Evolutionary conservation across 129 eudicot species (phyloP), one percentile per base, ranked within the genome.

Genomic region (Chrysanthemum seticuspe): DNA sequence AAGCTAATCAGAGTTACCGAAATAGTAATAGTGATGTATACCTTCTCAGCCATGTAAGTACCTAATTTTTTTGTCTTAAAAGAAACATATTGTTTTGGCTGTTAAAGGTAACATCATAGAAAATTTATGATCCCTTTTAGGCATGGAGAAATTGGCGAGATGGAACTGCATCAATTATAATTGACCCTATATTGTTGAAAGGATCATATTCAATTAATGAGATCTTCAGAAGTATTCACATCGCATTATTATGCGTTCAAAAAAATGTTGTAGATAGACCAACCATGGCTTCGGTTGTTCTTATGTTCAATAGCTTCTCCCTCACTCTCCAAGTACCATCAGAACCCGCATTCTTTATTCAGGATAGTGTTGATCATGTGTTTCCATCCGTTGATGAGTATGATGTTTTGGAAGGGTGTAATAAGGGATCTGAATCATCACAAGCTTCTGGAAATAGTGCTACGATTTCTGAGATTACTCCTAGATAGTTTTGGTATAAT

Each of bases 61-160:
- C 6, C 2, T 6, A 12, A n/a, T 6, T 13, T 34, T 5, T n/a
- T 0, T 1, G 10, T 13, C 9, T 66, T 15, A 21, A 6, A 19
- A 52, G 9, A 49, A 13, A 27, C 13, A 47, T 40, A 40, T 7
- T 40, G 47, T 40, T 40, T 40, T 40, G 47, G 10, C 47, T 7
- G 10, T 40, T 40, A 40, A 7, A 40, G 10, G 10, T 64, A 59
- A 13, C 23, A 25, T 55, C 8, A 16, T 5, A 14, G 58, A 40
- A 21, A 34, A 13, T 8, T 10, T 18, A n/a, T 31, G 19, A 29
- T 65, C 10, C 6, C 45, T 78, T 49, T 25, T 54, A 78, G 82
- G 77, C 82, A 48, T 78, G 77, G 77, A 78, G 16, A 71, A 29
- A 50, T 16, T 71, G 82, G 82, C 45, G 68, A 62, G 49, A 78